Percentiles rank a stretch among this genome's conserved stretches.
These are phyloP conservation scores for Neurospora discreta DNA, from an alignment of 495 filamentous ascomycete genomes.

Conservation along the genomic window DNA sequence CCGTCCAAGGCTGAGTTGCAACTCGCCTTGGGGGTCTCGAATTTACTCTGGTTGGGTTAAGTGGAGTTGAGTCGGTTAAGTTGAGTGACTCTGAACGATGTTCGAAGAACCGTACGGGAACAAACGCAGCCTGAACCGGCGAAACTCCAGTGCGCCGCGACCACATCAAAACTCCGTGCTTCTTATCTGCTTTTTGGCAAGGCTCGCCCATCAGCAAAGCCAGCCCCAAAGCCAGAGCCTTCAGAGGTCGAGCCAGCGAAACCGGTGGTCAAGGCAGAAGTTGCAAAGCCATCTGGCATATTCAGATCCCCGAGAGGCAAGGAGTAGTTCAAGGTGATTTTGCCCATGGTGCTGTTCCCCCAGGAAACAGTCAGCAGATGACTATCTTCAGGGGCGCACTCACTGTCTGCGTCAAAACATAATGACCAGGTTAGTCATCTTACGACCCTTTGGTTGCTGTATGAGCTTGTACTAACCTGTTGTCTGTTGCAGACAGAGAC, in stretches of 20 bases:
- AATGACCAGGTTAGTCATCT: background rate
- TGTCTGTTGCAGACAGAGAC: background rate
- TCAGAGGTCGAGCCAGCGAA: constrained; percentile 3
- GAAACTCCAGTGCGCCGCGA: background rate
- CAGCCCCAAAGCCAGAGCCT: constrained; percentile 17
- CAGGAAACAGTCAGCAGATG: constrained; percentile 2
- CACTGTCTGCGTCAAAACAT: constrained; percentile 4
- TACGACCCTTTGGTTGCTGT: background rate
- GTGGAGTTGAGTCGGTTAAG: too few species aligned
- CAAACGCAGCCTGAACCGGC: too few species aligned
- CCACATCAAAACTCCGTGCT: constrained; percentile 12
- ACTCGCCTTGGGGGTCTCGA: too few species aligned
- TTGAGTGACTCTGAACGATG: too few species aligned
- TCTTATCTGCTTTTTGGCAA: constrained; percentile 25
- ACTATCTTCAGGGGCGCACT: constrained; percentile 9
- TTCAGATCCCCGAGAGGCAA: constrained; percentile 6
- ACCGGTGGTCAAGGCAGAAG: background rate
- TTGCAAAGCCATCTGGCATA: constrained; percentile 4
- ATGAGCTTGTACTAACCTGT: background rate
- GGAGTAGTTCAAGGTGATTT: constrained; percentile 10
- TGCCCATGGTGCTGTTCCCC: constrained; percentile 1
- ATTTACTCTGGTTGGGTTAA: too few species aligned
- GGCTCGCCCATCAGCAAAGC: constrained; percentile 19
- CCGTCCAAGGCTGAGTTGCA: too few species aligned
- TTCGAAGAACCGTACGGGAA: too few species aligned